Evolutionary conservation across 2,329 filamentous ascomycete species (phyloP).

Genomic region (Alternaria postmessia): DNA sequence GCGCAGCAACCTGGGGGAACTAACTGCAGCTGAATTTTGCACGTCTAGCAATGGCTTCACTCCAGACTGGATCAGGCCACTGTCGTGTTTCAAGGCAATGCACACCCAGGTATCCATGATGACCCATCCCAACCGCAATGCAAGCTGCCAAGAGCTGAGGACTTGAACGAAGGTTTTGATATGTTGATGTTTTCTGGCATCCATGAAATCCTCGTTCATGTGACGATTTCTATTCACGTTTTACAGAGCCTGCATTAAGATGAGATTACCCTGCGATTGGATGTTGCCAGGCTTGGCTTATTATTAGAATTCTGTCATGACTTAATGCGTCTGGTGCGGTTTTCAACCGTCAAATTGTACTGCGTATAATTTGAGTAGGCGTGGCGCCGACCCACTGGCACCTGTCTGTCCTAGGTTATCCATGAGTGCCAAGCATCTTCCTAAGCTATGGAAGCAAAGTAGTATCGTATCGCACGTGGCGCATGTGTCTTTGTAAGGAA

Average conservation of each 20-base stretch:
- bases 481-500: background rate
- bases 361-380: background rate
- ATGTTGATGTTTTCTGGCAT: background rate
- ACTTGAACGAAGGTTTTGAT: background rate
- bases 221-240: background rate
- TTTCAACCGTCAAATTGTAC: background rate
- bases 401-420: background rate
- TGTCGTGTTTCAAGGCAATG: background rate
- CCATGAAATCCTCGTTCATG: background rate
- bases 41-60: background rate
- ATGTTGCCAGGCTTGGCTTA: background rate
- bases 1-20: background rate
- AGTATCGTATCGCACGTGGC: background rate
- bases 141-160: background rate
- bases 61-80: background rate
- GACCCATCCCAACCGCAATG: background rate
- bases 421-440: background rate
- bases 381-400: background rate
- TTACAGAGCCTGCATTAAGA: background rate
- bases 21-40: background rate
- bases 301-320: background rate
- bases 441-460: background rate
- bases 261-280: background rate
- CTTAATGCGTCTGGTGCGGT: background rate
- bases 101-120: background rate